Conservation (phyloP, 2,329 filamentous ascomycete genomes). For the Colletotrichum horii region DNA sequence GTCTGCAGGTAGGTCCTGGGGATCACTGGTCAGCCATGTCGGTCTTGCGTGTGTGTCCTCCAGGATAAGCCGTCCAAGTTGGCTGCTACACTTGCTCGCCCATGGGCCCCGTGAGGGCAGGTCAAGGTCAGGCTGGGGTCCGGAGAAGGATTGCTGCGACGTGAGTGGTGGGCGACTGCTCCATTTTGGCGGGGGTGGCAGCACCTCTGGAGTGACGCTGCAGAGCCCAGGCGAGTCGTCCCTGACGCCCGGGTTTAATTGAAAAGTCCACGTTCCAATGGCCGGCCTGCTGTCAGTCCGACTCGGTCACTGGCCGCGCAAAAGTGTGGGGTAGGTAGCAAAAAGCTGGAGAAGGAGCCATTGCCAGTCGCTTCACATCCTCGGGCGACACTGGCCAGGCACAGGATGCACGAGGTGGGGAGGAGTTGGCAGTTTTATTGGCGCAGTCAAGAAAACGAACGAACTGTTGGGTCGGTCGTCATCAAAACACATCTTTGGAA, state of each 20-base stretch:
- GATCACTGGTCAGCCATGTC: neutral
- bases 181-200: constrained; percentile 4
- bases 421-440: neutral
- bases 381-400: neutral
- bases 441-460: neutral
- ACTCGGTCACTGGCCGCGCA: neutral
- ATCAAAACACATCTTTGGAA: neutral
- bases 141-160: constrained; percentile 14
- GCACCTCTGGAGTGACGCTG: neutral
- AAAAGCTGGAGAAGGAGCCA: constrained; percentile 1
- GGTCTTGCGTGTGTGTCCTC: neutral
- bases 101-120: neutral
- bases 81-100: neutral
- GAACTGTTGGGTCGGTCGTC: neutral
- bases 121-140: constrained; percentile 10
- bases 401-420: neutral
- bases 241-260: neutral
- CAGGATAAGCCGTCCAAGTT: constrained; percentile 1
- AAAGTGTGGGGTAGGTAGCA: neutral
- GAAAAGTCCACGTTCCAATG: neutral
- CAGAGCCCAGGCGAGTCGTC: neutral
- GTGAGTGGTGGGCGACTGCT: constrained; percentile 6
- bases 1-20: neutral
- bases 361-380: neutral
- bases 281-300: neutral